A percentile compares a stretch with the other conserved stretches of the same genome.
phyloP scores from a whole-genome alignment of 345 rosid species.

The Aquilaria sinensis region DNA sequence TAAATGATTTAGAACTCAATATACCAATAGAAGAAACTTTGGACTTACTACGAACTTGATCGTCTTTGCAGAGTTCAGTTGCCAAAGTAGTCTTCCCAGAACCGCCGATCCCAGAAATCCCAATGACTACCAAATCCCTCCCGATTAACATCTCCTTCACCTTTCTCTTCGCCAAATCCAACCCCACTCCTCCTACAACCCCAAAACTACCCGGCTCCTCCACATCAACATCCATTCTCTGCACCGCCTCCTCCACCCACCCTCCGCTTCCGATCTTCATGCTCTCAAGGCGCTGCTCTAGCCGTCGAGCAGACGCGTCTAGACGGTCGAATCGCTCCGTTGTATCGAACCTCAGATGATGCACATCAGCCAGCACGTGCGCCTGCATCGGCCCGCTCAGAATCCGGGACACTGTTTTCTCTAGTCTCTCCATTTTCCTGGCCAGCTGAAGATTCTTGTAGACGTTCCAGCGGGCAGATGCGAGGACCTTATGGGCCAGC shows the following conservation, averaged over 20 bases:
- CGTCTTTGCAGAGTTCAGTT: slow-evolving; percentile 51
- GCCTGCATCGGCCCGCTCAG: slow-evolving; percentile 35
- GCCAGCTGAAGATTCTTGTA: slow-evolving; percentile 38
- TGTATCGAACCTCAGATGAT: slow-evolving; percentile 34
- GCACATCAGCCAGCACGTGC: slow-evolving; percentile 62
- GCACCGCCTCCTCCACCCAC: slow-evolving; percentile 51
- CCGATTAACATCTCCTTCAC: slow-evolving; percentile 71
- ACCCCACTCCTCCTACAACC: slow-evolving; percentile 36
- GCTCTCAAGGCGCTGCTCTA: slow-evolving; percentile 46
- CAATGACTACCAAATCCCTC: slow-evolving; percentile 30
- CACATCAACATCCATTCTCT: slow-evolving; percentile 39
- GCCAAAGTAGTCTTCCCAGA: slow-evolving; percentile 92
- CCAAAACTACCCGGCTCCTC: slow-evolving; percentile 29
- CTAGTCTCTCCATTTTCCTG: slow-evolving; percentile 62
- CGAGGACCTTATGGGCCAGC: slow-evolving; percentile 36
- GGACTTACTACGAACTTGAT: slow-evolving; percentile 53
- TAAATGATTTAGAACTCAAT: background rate
- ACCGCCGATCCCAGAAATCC: slow-evolving; percentile 81
- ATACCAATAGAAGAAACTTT: background rate
- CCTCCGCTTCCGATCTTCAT: slow-evolving; percentile 70
- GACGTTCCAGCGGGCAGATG: slow-evolving; percentile 59
- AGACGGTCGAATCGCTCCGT: slow-evolving; percentile 46
- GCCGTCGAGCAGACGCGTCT: slow-evolving; percentile 29
- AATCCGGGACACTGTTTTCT: slow-evolving; percentile 40
- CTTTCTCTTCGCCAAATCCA: slow-evolving; percentile 59